Evolutionary conservation across 441 rosid genomes (phyloP).

Genomic region (Pelargonium citronellum): DNA sequence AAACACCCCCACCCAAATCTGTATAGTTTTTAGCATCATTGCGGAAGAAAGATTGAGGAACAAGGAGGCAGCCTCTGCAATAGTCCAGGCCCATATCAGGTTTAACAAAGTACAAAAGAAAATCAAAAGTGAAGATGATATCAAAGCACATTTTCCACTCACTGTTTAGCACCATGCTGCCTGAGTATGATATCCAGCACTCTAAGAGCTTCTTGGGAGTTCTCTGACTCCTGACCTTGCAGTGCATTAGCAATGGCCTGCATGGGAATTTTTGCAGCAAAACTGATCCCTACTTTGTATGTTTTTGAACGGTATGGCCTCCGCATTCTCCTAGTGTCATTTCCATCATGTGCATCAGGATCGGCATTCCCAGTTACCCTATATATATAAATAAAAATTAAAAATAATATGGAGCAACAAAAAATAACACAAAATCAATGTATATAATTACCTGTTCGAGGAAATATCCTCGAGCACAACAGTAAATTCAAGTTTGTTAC

Average conservation of each 20-base stretch:
- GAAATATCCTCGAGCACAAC: constrained; percentile 47
- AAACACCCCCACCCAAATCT: constrained; percentile 53
- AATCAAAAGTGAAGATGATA: not conserved
- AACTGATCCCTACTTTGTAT: constrained; percentile 46
- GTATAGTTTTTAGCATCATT: constrained; percentile 42
- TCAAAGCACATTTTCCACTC: not conserved
- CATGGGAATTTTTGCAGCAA: constrained; percentile 56
- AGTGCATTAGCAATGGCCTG: constrained; percentile 53
- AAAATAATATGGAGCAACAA: not conserved
- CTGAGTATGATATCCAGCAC: constrained; percentile 53
- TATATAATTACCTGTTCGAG: constrained; percentile 40
- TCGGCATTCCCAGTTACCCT: constrained; percentile 45
- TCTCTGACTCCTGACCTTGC: constrained; percentile 55
- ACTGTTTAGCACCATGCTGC: constrained; percentile 65
- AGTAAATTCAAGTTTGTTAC: constrained; percentile 46
- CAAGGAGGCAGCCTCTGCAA: constrained; percentile 62
- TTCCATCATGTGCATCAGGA: constrained; percentile 34
- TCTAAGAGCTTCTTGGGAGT: constrained; percentile 54
- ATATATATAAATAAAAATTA: not conserved
- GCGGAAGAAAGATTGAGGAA: constrained; percentile 57
- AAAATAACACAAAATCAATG: not conserved
- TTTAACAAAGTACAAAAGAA: not conserved
- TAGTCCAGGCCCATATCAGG: not conserved
- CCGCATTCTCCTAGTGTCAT: constrained; percentile 42
- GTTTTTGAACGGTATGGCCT: constrained; percentile 43